Base-by-base conservation (phyloP, 2,329 filamentous ascomycete species). In the Alternaria triticimaculans region DNA sequence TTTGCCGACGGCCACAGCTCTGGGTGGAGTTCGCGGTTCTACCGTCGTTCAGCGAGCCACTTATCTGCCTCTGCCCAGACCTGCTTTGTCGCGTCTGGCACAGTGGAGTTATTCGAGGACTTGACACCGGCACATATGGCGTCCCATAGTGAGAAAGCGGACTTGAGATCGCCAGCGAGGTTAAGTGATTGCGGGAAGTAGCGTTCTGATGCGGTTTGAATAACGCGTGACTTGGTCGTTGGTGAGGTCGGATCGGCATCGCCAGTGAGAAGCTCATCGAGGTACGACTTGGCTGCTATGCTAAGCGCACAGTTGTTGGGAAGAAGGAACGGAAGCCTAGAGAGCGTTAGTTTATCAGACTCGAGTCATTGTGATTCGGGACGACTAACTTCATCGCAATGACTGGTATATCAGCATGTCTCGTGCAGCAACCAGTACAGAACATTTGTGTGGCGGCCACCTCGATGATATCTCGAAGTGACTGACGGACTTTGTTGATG, bases 391-490 rank as follows among this genome's bases (percentile, higher is more conserved):
- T 88, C 69, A 92, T 87, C 68, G 90, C 90, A 62, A 98, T 85
- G 50, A 90, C 87, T 58, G 89, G 82, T 78, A 83, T 81, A 59
- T 85, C 78, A 9, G 73, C 81, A 62, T 90, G 87, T 43, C 94
- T 88, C 62, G 92, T 86, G 20, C 90, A 92, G 73, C 96, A 92
- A 7, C 90, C 93, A 71, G 90, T 90, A 73, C 97, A 85, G 70
- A 97, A 90, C 83, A 97, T 88, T 28, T 91, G 90, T 6, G 90
- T 90, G 20, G 94, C 85, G 66, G 95, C 88, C 45, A 93, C 91
- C 80, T 99, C 96, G 14, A 96, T 83, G 37, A 98, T 82, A 77
- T 97, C 94, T 51, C 96, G 89, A 67, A 97, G 86, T 33, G 90
- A 89, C 67, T 91, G 88, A 43, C 94, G 91, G 23, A 97, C 90